Base-by-base conservation (phyloP, 306 rosid genomes). In the Casuarina equisetifolia region DNA sequence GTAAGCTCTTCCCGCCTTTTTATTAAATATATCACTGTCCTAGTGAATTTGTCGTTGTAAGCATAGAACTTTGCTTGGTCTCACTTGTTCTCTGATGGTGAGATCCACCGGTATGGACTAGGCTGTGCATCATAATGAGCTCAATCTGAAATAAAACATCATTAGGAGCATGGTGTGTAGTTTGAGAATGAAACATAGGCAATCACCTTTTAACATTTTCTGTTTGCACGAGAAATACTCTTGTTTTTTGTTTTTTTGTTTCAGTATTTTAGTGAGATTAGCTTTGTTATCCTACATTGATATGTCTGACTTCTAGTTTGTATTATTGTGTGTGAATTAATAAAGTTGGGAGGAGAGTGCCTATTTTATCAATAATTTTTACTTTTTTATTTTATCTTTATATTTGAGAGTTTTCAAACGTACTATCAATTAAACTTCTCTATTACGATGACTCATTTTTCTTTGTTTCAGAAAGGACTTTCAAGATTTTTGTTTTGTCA, bases 11-110 rank as follows among this genome's bases (percentile, higher is more conserved):
- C 73, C 72, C 43, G 53, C 45, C 45, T 79, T 74, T 72, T 11
- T 25, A 11, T 72, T 46, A 64, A 57, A 64, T 79, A 53, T 77
- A 63, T 82, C 72, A 72, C 78, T 75, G 50, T 75, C n/a, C 67
- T 78, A 74, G 49, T 3, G 13, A 67, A 67, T 36, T 3, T n/a
- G 17, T 9, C 3, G 61, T 53, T 15, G n/a, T 53, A 3, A 13
- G 32, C 51, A 10, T 48, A 48, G 51, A 48, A 48, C 8, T 17
- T 4, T 58, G 9, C 39, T 58, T 9, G 32, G 32, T 25, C 32
- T 25, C 32, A 25, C 32, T 25, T 25, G 32, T 25, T 25, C 32
- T 25, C 32, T 25, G 32, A 25, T 25, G 1, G 32, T 25, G 32
- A 25, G 32, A 25, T 25, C 32, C 32, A 25, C 32, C 32, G 32